Evolutionary conservation across 2,329 filamentous ascomycete species (phyloP), one percentile per base, ranked within the genome.

Genomic region (Sporothrix euskadiensis): DNA sequence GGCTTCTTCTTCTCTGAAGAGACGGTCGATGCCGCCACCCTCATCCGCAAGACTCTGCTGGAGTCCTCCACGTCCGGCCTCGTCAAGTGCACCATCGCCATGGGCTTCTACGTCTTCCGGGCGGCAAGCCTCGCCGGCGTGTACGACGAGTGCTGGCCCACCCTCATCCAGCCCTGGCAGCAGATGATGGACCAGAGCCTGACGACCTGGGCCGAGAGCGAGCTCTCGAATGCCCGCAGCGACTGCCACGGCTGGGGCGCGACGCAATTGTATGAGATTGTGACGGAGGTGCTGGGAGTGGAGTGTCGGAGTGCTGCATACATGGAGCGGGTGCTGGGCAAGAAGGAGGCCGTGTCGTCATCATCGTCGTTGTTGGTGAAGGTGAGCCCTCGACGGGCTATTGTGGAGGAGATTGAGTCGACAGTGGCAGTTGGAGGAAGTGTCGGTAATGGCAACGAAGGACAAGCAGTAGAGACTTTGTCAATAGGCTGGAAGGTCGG

Each of bases 171-270:
- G 39, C 61, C 59, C 35, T 65, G 61, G 61, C 61, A 44, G 35
- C 19, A n/a, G 3, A 65, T 65, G 61, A 12, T 44, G 61, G 35
- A 44, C 61, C 39, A 44, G 35, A 65, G 44, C 61, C 19, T 65
- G 35, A 65, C 61, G 35, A 65, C 61, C 35, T 65, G 32, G 32
- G 61, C 61, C 35, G 61, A 65, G 61, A 44, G 61, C 61, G 61
- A 44, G n/a, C 61, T 44, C 35, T 35, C 61, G 1, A 19, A 35
- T 19, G 61, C 61, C 12, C 61, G 61, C 61, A 65, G 61, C 35
- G 61, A 65, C 61, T 65, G 61, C 61, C 61, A 65, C 61, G 35
- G 35, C 35, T 65, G 61, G 61, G 39, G 61, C 19, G 19, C 61
- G 19, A 44, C 35, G 35, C 61, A n/a, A 10, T 19, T 65, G 35